phyloP scores from a whole-genome alignment of 148 eudicot genomes.

The Chenopodium quinoa region DNA sequence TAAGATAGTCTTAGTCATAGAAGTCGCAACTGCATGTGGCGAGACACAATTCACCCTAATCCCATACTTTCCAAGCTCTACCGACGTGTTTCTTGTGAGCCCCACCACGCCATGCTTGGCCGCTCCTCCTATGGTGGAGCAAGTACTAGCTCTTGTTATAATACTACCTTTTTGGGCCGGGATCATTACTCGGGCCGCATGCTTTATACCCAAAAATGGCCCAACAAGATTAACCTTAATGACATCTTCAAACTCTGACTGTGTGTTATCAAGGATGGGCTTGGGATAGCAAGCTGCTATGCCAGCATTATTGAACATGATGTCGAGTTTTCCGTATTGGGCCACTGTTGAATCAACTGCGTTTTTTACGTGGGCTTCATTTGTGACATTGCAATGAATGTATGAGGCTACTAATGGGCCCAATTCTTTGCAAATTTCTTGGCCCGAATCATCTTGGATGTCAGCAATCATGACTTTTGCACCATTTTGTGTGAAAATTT shows the following conservation, averaged over 20 bases:
- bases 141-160: slow-evolving; percentile 27
- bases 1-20: slow-evolving; percentile 10
- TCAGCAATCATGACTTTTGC: slow-evolving; percentile 41
- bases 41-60: slow-evolving; percentile 43
- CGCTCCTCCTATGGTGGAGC: slow-evolving; percentile 20
- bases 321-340: slow-evolving; percentile 34
- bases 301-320: slow-evolving; percentile 43
- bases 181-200: slow-evolving; percentile 43
- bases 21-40: slow-evolving; percentile 26
- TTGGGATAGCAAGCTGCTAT: not conserved
- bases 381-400: slow-evolving; percentile 35
- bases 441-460: slow-evolving; percentile 37
- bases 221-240: slow-evolving; percentile 33
- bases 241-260: slow-evolving; percentile 28
- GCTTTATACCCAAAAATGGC: slow-evolving; percentile 36
- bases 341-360: slow-evolving; percentile 26
- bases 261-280: slow-evolving; percentile 16
- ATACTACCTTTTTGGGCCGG: slow-evolving; percentile 32
- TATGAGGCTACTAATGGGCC: slow-evolving; percentile 27
- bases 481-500: slow-evolving; percentile 27
- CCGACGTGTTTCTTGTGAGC: slow-evolving; percentile 28
- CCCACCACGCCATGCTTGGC: slow-evolving; percentile 39
- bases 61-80: slow-evolving; percentile 38
- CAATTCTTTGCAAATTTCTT: slow-evolving; percentile 24
- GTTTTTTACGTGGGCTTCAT: slow-evolving; percentile 29